Evolutionary conservation across 768 basidiomycete genomes (phyloP), one percentile per base, ranked within the genome.

Genomic region (Macrolepiota albuminosa): DNA sequence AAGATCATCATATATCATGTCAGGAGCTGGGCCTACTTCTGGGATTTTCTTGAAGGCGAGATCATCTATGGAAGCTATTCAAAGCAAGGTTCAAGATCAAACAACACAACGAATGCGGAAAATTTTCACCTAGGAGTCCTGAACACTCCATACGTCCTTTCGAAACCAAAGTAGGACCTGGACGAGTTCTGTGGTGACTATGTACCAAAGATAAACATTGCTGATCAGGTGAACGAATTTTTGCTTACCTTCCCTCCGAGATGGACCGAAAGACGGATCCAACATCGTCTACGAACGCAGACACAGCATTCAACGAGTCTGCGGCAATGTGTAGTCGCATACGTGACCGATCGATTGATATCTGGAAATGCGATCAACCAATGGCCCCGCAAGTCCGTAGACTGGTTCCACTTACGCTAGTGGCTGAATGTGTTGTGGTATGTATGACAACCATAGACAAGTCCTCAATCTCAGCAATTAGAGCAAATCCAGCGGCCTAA

Each of bases 1-100:
- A 9, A 98, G 76, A 70, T 98, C 95, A 66, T 98, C 96, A 36
- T 79, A 77, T 58, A 98, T 88, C 85, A 97, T 86, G 71, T 98
- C 96, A 14, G 91, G 87, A 9, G 86, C 82, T 10, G 85, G 81
- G 24, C 89, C 88, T 45, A 96, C 77, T 63, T 93, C 88, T 2
- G 93, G 93, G 7, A 86, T 68, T 46, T 75, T 78, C 53, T 77
- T 82, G 75, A 96, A 97, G 1, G 94, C 91, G 39, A 88, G 73
- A 58, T 94, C 88, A 57, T 96, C 94, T 39, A 97, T 75, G 10
- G 89, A 89, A 56, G 82, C 88, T 91, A 59, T 10, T 36, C 34
- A 21, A 26, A 36, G 29, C 16, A 40, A 16, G 52, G 7, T 33
- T n/a, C 45, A 37, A 39, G 42, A 11, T 42, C 43, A 52, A 24